Conservation (phyloP, 768 basidiomycete species). For the Panellus pusillus region DNA sequence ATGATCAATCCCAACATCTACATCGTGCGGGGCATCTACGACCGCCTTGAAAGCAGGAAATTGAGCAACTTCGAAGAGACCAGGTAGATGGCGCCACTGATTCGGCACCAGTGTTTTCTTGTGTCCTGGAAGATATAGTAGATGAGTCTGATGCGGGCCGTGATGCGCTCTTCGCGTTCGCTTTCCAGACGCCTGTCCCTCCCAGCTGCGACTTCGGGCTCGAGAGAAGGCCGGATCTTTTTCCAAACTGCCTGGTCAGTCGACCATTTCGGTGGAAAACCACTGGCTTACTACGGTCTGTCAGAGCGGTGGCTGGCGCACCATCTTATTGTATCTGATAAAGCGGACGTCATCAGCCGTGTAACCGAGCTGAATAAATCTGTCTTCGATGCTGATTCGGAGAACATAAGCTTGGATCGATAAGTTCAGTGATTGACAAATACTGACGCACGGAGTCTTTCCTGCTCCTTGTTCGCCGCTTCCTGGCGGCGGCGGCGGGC, state of each 20-base stretch:
- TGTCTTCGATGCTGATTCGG: constrained; percentile 22
- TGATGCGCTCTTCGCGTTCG: constrained; percentile 10
- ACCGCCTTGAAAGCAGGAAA: constrained; percentile 7
- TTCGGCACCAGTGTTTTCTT: constrained; percentile 23
- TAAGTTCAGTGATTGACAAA: neutral
- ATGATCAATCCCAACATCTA: neutral
- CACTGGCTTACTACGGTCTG: constrained; percentile 26
- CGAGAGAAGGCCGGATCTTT: constrained; percentile 22
- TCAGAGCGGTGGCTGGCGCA: constrained; percentile 20
- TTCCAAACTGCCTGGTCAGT: too few relatives aligned
- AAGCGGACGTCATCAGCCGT: constrained; percentile 8
- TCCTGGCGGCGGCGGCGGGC: neutral
- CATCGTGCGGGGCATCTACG: constrained; percentile 4
- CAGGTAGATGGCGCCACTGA: constrained; percentile 27
- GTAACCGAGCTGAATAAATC: constrained; percentile 23
- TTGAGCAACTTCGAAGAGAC: constrained; percentile 16
- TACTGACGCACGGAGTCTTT: constrained; percentile 11
- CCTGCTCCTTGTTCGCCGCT: neutral
- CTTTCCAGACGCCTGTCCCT: constrained; percentile 5
- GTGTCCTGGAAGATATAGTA: constrained; percentile 21
- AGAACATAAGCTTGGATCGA: neutral
- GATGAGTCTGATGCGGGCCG: constrained; percentile 3
- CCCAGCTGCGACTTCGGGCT: constrained; percentile 6
- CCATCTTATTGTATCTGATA: neutral
- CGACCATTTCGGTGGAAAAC: too few relatives aligned